These are phyloP conservation scores for Aspergillus novofumigatus DNA, from an alignment of 2,329 filamentous ascomycete species.

Conservation along the genomic window DNA sequence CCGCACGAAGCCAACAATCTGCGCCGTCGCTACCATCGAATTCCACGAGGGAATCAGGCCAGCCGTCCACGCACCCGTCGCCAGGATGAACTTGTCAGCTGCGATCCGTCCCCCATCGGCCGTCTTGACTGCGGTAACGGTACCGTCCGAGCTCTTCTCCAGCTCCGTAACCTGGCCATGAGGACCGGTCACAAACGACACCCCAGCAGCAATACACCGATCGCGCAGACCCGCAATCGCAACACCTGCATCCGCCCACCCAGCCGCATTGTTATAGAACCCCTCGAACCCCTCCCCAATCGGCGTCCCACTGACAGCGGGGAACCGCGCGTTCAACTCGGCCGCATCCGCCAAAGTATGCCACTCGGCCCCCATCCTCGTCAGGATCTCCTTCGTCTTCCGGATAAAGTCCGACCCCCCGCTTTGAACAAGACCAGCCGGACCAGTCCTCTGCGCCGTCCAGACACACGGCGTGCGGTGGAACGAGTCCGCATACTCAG, in stretches of 20 bases:
- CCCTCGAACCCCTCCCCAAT: constrained; percentile 20
- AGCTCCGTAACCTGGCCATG: constrained; percentile 31
- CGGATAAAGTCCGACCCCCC: constrained; percentile 17
- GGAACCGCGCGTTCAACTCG: constrained; percentile 18
- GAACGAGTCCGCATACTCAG: constrained; percentile 30
- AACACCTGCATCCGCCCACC: constrained; percentile 27
- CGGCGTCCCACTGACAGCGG: constrained; percentile 16
- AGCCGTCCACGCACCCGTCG: constrained; percentile 79
- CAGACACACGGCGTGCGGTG: constrained; percentile 23
- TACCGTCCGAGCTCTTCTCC: constrained; percentile 30
- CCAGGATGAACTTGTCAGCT: constrained; percentile 69
- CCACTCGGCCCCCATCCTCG: constrained; percentile 22
- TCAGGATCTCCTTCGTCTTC: constrained; percentile 21
- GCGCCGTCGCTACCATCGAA: constrained; percentile 70
- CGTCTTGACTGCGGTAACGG: constrained; percentile 55
- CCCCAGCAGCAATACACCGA: constrained; percentile 21
- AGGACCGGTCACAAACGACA: constrained; percentile 22
- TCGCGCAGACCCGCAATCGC: constrained; percentile 16
- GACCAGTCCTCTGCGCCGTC: constrained; percentile 19
- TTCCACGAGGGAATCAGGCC: constrained; percentile 69
- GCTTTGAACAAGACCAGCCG: constrained; percentile 16
- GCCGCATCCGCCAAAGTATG: constrained; percentile 14
- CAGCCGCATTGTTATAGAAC: constrained; percentile 23
- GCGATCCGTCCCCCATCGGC: constrained; percentile 44
- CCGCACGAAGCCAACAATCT: constrained; percentile 69